Evolutionary conservation across 129 eudicot species (phyloP).

Genomic region (Chrysanthemum makinoi): DNA sequence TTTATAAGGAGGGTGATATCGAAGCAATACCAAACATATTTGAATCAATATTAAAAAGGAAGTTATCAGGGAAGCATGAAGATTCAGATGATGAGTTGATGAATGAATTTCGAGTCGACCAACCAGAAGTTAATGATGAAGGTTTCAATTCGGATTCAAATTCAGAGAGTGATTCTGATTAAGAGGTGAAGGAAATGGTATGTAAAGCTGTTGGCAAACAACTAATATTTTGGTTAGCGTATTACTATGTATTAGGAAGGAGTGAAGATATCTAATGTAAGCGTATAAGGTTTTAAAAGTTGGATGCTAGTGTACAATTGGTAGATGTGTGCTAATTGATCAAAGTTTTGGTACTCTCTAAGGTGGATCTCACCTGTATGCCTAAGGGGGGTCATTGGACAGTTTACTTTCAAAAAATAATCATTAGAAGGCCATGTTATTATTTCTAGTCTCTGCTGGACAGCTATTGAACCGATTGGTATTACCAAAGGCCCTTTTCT

Average conservation of each 20-base stretch:
- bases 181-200: not conserved
- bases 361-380: too few relatives aligned
- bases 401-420: too few relatives aligned
- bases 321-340: not conserved
- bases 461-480: too few relatives aligned
- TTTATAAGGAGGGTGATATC: constrained; percentile 41
- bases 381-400: too few relatives aligned
- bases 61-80: constrained; percentile 56
- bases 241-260: not conserved
- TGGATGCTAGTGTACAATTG: not conserved
- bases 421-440: too few relatives aligned
- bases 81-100: constrained; percentile 62
- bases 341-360: too few relatives aligned
- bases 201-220: constrained; percentile 3
- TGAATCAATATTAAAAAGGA: constrained; percentile 55
- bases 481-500: too few relatives aligned
- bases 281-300: constrained; percentile 1
- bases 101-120: constrained; percentile 40
- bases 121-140: constrained; percentile 28
- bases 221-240: not conserved
- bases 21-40: constrained; percentile 58
- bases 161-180: constrained; percentile 12
- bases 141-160: too few relatives aligned
- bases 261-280: not conserved
- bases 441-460: too few relatives aligned